Evolutionary conservation across 306 rosid species (phyloP).

Genomic region (Fagus sylvatica): DNA sequence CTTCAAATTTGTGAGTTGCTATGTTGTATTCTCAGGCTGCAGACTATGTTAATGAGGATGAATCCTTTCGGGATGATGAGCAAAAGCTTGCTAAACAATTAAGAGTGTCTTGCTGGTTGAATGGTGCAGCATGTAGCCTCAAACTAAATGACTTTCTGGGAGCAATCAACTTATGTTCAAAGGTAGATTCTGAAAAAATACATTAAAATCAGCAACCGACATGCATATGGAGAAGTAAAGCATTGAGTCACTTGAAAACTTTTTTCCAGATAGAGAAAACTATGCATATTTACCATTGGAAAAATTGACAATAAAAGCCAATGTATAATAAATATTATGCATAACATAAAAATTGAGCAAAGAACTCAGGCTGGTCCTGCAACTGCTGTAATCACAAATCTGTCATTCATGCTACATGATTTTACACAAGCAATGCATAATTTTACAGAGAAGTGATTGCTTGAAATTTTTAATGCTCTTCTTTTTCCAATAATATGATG

Average conservation of each 20-base stretch:
- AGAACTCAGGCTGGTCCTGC: neutral
- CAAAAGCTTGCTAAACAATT: slow-evolving; percentile 45
- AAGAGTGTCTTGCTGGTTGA: slow-evolving; percentile 68
- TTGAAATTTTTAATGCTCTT: neutral
- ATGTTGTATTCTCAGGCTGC: slow-evolving; percentile 46
- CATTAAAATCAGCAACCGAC: neutral
- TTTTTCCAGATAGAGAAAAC: neutral
- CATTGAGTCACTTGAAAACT: slow-evolving; percentile 5
- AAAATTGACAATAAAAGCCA: neutral
- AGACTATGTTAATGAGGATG: slow-evolving; percentile 61
- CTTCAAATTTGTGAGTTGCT: slow-evolving; percentile 8
- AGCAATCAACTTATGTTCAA: slow-evolving; percentile 61
- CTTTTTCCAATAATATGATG: neutral
- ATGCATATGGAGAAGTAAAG: slow-evolving; percentile 3
- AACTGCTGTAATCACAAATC: neutral
- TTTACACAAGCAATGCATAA: neutral
- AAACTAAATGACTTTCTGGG: slow-evolving; percentile 56
- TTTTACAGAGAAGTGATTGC: neutral
- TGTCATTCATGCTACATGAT: neutral
- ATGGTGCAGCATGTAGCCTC: slow-evolving; percentile 72
- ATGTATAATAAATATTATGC: neutral
- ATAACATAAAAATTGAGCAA: neutral
- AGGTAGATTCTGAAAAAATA: slow-evolving; percentile 39
- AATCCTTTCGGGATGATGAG: slow-evolving; percentile 47
- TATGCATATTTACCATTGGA: neutral